Base-by-base conservation (phyloP, 371 early-diverging fungal genomes). In the Mortierella sp. region DNA sequence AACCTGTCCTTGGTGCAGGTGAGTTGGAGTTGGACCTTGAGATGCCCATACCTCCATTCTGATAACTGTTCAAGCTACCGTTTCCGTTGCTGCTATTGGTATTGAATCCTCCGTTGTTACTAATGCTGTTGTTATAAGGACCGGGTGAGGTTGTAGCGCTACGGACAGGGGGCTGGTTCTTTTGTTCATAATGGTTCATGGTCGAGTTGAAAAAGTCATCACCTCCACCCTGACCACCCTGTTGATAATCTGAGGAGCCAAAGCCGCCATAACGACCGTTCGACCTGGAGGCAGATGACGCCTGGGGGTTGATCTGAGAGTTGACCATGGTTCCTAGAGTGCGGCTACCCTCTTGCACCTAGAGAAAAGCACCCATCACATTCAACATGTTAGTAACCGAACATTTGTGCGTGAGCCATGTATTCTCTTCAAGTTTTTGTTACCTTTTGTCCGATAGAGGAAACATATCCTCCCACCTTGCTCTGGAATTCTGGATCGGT, bases 401-500 rank as follows among this genome's bases (percentile, higher is more conserved):
- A n/a, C n/a, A n/a, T n/a, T n/a, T n/a, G n/a, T n/a, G n/a, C n/a
- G n/a, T n/a, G n/a, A n/a, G n/a, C n/a, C n/a, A n/a, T n/a, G n/a
- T n/a, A n/a, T n/a, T n/a, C n/a, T n/a, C n/a, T n/a, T n/a, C 17
- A 27, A 54, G 12, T 49, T 27, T 12, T 15, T 8, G 27, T 26
- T 82, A 91, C 90, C 84, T 86, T 90, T 64, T 85, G 83, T n/a
- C 90, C 85, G 60, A 92, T 81, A 3, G 82, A 71, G n/a, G 83
- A 84, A 44, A 92, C 90, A 78, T 92, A 91, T 9, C 84, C 87
- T 27, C 82, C 80, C 21, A 95, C 86, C 50, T 90, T 91, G 64
- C 80, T 85, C 70, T 88, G 86, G 51, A 97, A 89, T 52, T 94
- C 89, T 8, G 95, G 96, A 76, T 97, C 96, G n/a, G 90, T 88